A percentile compares a stretch with the other conserved stretches of the same genome.
Conservation (phyloP, 495 filamentous ascomycete genomes). For the Podospora comata region DNA sequence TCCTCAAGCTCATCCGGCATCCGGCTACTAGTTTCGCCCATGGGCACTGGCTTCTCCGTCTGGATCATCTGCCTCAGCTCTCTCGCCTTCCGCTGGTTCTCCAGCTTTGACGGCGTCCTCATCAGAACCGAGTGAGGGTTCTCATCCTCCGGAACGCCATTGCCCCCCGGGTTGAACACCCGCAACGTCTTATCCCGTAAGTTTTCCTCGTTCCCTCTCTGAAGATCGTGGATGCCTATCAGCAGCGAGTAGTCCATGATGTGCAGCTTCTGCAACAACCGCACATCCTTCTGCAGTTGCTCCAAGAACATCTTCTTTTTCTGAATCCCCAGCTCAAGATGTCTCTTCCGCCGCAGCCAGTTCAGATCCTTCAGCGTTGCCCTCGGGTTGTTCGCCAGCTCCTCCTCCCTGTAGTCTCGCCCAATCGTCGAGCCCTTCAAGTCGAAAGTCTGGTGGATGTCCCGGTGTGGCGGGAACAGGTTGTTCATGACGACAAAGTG, state of each 20-base stretch:
- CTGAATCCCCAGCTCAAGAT: slow-evolving; percentile 80
- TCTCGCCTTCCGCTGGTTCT: slow-evolving; percentile 85
- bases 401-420: slow-evolving; percentile 83
- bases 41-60: slow-evolving; percentile 82
- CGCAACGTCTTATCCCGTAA: slow-evolving; percentile 91
- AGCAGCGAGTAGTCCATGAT: slow-evolving; percentile 99
- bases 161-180: slow-evolving; percentile 90
- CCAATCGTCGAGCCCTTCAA: slow-evolving; percentile 97
- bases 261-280: slow-evolving; percentile 75
- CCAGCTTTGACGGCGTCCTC: slow-evolving; percentile 91
- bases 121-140: slow-evolving; percentile 62
- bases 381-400: slow-evolving; percentile 81
- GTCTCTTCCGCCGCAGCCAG: slow-evolving; percentile 81
- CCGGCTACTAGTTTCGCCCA: slow-evolving; percentile 74
- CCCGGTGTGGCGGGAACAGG: slow-evolving; percentile 92
- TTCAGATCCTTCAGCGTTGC: slow-evolving; percentile 97
- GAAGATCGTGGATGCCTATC: slow-evolving; percentile 88
- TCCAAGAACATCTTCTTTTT: slow-evolving; percentile 85
- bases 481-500: slow-evolving; percentile 99
- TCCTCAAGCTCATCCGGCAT: slow-evolving; percentile 88
- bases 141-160: slow-evolving; percentile 49
- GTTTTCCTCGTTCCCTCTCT: slow-evolving; percentile 89
- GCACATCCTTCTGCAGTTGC: slow-evolving; percentile 84
- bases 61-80: slow-evolving; percentile 91
- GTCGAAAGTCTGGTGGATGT: slow-evolving; percentile 97